Evolutionary conservation across 805 yeast species (phyloP).

Genomic region (Limtongia smithiae): DNA sequence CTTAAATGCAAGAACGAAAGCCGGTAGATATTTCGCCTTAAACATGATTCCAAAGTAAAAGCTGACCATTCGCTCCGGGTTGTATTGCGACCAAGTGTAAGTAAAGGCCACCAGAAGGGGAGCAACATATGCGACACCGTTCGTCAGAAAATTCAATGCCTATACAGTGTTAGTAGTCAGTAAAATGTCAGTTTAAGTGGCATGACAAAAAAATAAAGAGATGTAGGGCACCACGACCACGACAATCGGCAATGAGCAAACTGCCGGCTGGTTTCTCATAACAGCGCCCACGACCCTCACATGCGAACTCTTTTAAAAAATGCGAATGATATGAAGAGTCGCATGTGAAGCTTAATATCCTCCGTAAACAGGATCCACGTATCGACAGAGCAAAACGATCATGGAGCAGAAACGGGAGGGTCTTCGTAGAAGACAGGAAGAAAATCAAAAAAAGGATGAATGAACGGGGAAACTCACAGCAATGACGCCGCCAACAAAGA

Average conservation of each 20-base stretch:
- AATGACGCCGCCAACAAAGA: slow-evolving; percentile 28
- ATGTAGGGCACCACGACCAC: slow-evolving; percentile 31
- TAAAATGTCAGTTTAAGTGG: background rate
- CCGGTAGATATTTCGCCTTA: slow-evolving; percentile 37
- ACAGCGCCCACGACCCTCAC: slow-evolving; percentile 29
- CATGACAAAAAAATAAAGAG: background rate
- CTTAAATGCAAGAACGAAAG: slow-evolving; percentile 34
- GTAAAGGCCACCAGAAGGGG: slow-evolving; percentile 37
- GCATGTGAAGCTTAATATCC: slow-evolving; percentile 33
- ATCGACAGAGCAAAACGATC: slow-evolving; percentile 31
- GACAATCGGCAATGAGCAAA: slow-evolving; percentile 14
- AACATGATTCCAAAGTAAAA: slow-evolving; percentile 35
- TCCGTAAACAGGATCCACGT: slow-evolving; percentile 38
- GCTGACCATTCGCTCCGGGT: slow-evolving; percentile 33
- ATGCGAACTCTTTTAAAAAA: slow-evolving; percentile 7
- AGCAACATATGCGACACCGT: slow-evolving; percentile 31
- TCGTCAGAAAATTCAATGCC: slow-evolving; percentile 23
- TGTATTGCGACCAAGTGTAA: slow-evolving; percentile 41
- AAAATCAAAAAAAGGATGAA: background rate
- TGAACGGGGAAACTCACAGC: slow-evolving; percentile 15
- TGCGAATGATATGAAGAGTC: slow-evolving; percentile 27
- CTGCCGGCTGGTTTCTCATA: slow-evolving; percentile 22
- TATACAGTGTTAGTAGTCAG: background rate
- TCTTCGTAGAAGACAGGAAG: background rate
- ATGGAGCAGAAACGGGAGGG: slow-evolving; percentile 40